A percentile compares a stretch with the other conserved stretches of the same genome.
These are phyloP conservation scores for Claviceps sp. DNA, from an alignment of 2,329 filamentous ascomycete species.

Conservation along the genomic window DNA sequence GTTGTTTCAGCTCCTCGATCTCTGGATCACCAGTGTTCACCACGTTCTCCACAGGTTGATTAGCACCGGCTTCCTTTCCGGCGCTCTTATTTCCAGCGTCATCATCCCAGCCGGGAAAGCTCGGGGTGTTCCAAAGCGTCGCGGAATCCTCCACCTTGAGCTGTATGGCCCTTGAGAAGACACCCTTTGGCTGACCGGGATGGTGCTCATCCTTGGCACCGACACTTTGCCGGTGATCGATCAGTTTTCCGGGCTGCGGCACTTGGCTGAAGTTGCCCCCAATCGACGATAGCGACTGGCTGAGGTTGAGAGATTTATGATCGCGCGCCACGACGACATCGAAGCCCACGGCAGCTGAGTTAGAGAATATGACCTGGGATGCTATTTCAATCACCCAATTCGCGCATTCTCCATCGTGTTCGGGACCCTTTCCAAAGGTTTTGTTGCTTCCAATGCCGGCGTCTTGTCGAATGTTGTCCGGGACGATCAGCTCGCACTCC, in stretches of 20 bases:
- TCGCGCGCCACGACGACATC: slow-evolving; percentile 80
- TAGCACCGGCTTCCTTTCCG: slow-evolving; percentile 11
- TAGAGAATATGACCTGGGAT: slow-evolving; percentile 89
- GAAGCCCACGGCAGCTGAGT: slow-evolving; percentile 73
- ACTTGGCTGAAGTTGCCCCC: slow-evolving; percentile 31
- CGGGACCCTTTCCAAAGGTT: slow-evolving; percentile 30
- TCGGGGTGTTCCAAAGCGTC: slow-evolving; percentile 84
- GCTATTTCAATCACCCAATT: slow-evolving; percentile 86
- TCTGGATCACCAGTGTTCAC: slow-evolving; percentile 20
- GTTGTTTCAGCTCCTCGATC: slow-evolving; percentile 11
- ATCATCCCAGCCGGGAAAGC: slow-evolving; percentile 54
- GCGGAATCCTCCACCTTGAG: slow-evolving; percentile 79
- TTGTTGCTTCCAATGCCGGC: slow-evolving; percentile 36
- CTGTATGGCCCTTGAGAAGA: slow-evolving; percentile 71
- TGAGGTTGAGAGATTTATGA: slow-evolving; percentile 64
- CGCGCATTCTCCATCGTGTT: slow-evolving; percentile 41
- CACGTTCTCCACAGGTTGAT: slow-evolving; percentile 20
- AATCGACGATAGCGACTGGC: slow-evolving; percentile 28
- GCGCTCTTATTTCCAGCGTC: slow-evolving; percentile 22
- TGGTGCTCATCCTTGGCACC: slow-evolving; percentile 45
- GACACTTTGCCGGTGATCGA: slow-evolving; percentile 58
- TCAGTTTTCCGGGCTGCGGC: slow-evolving; percentile 56
- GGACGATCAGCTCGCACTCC: slow-evolving; percentile 67
- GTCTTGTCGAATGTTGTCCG: slow-evolving; percentile 58
- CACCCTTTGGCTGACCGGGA: slow-evolving; percentile 52